phyloP scores from a whole-genome alignment of 139 green algal species.

The Prasinococcaceae sp. region DNA sequence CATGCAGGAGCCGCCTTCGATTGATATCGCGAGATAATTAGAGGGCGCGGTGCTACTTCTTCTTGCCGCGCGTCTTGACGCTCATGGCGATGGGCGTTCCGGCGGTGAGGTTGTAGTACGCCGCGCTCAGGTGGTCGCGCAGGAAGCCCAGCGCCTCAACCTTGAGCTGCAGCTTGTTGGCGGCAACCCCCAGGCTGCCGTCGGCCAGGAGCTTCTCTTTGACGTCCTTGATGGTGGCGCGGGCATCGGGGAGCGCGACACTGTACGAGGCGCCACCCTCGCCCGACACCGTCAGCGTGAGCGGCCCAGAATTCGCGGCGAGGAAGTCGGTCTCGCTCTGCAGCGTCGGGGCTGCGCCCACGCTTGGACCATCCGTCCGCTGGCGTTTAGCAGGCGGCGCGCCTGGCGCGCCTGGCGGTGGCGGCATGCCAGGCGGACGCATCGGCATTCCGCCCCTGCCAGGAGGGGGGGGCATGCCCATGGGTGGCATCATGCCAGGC shows the following conservation, averaged over 20 bases:
- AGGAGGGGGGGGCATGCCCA: not conserved
- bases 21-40: too few relatives aligned
- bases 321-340: constrained; percentile 3
- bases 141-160: constrained; percentile 12
- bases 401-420: constrained; percentile 1
- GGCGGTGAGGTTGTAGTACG: constrained; percentile 17
- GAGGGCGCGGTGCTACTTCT: too few relatives aligned
- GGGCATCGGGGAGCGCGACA: not conserved
- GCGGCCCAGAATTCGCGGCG: not conserved
- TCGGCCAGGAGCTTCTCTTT: too few relatives aligned
- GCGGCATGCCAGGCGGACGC: not conserved
- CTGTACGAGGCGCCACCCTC: not conserved
- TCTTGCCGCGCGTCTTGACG: constrained; percentile 19
- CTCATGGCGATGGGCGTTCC: constrained; percentile 6
- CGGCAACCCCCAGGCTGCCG: constrained; percentile 7
- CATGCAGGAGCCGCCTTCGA: too few relatives aligned
- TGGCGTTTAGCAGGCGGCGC: too few relatives aligned
- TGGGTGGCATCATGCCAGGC: not conserved
- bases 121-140: constrained; percentile 16
- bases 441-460: not conserved
- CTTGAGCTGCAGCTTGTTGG: constrained; percentile 32
- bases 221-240: too few relatives aligned
- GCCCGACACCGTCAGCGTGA: constrained; percentile 22
- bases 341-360: not conserved
- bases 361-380: not conserved